Evolutionary conservation across 345 rosid species (phyloP), one percentile per base, ranked within the genome.

Genomic region (Aquilaria sinensis): DNA sequence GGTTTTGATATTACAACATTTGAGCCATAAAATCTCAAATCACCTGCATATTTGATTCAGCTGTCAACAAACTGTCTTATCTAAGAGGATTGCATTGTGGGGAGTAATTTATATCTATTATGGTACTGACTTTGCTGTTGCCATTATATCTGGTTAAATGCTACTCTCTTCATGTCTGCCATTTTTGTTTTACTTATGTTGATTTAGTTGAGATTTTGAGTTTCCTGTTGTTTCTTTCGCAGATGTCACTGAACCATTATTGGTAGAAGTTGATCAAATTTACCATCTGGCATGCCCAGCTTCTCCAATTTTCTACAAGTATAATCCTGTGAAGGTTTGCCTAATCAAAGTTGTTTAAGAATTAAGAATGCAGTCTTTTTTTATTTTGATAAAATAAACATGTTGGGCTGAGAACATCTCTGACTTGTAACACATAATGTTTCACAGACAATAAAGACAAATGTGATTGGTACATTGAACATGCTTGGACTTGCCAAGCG

Each of bases 271-370:
- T 48, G 97, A 90, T 75, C 92, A 74, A 80, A 93, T 93, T 70
- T 90, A 93, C 83, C 98, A 93, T 75, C 97, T 93, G 51, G 98
- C 98, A 52, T 93, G 98, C 68, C 98, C 97, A 53, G 98, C 98
- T 71, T 89, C 98, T 72, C 97, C 98, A 45, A 92, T 92, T 49
- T 92, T 92, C 71, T 92, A 92, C 63, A 90, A 93, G 75, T 80
- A 93, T 74, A 90, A 88, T 73, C 97, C 98, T n/a, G 97, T 93
- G 32, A 93, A 93, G 97, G 96, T 92, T 64, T 58, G 86, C 75
- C 43, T 37, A 3, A 5, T 23, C 23, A 23, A 23, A 23, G 23
- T 23, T 55, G 34, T 55, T 55, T 55, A 32, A 55, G 5, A 29
- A 23, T 23, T 23, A 23, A 23, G 23, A 23, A 23, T 23, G 7